A percentile compares a stretch with the other conserved stretches of the same genome.
Evolutionary conservation across 2,329 filamentous ascomycete genomes (phyloP).

Genomic region (Tolypocladium guangdongense): DNA sequence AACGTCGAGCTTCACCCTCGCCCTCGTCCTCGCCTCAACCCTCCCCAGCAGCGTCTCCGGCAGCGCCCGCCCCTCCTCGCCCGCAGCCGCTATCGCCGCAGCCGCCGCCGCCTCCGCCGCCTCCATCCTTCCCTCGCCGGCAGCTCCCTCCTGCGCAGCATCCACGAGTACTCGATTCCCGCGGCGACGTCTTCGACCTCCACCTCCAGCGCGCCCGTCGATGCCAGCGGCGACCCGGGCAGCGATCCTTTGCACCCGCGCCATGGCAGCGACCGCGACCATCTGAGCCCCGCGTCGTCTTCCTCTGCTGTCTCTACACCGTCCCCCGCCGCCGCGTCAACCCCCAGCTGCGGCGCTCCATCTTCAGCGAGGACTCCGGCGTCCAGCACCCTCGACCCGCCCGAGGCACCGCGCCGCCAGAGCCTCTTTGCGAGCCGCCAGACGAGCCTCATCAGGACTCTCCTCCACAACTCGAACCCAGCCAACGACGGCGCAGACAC

Average conservation of each 20-base stretch:
- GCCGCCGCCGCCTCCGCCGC: not conserved
- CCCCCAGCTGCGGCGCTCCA: constrained; percentile 6
- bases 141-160: constrained; percentile 1
- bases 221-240: constrained; percentile 10
- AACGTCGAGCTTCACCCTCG: constrained; percentile 3
- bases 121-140: not conserved
- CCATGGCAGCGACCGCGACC: constrained; percentile 13
- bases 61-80: not conserved
- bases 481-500: constrained; percentile 9
- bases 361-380: constrained; percentile 5
- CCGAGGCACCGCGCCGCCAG: constrained; percentile 14
- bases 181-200: constrained; percentile 3
- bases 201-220: constrained; percentile 7
- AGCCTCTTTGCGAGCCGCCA: constrained; percentile 27
- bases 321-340: constrained; percentile 11
- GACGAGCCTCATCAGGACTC: constrained; percentile 21
- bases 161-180: constrained; percentile 1
- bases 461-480: constrained; percentile 13
- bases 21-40: not conserved
- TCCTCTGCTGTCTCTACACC: not conserved
- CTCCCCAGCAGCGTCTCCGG: not conserved
- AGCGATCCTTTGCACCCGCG: constrained; percentile 1
- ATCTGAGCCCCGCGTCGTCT: constrained; percentile 15
- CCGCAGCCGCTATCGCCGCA: constrained; percentile 3
- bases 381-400: constrained; percentile 11